Conservation (phyloP, 2,329 filamentous ascomycete genomes). For the Talaromyces sp. region DNA sequence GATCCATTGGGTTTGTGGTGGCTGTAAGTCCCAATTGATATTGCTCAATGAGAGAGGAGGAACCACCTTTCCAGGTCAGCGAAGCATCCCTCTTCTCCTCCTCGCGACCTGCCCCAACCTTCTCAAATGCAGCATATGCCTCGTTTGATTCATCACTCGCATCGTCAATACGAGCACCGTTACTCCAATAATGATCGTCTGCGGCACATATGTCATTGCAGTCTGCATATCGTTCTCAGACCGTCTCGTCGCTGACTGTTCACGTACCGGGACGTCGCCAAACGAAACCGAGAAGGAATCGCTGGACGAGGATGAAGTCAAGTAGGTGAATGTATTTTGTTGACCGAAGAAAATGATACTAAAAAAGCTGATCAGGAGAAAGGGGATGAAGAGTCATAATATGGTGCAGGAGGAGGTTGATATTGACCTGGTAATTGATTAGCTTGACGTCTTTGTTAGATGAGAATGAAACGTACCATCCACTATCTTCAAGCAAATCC, state of each 20-base stretch:
- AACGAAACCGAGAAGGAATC: slow-evolving; percentile 11
- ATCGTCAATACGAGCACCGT: slow-evolving; percentile 31
- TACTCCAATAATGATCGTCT: slow-evolving; percentile 32
- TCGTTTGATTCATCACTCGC: slow-evolving; percentile 20
- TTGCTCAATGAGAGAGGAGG: background rate
- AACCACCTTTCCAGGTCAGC: background rate
- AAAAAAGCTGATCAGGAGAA: slow-evolving; percentile 33
- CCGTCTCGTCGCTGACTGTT: background rate
- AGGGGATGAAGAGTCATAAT: slow-evolving; percentile 45
- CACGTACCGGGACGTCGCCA: background rate
- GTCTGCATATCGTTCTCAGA: background rate
- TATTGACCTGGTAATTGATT: slow-evolving; percentile 20
- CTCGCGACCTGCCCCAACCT: background rate
- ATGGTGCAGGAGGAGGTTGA: slow-evolving; percentile 25
- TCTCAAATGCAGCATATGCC: background rate
- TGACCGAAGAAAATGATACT: slow-evolving; percentile 24
- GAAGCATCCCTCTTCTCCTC: background rate
- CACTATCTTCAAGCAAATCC: slow-evolving; percentile 63
- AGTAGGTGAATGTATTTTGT: slow-evolving; percentile 19
- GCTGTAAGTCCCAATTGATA: background rate
- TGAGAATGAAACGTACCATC: slow-evolving; percentile 58
- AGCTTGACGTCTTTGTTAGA: slow-evolving; percentile 28
- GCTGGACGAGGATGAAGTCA: slow-evolving; percentile 28
- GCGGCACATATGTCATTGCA: slow-evolving; percentile 28
- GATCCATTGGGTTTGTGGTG: background rate